Evolutionary conservation across 2,329 filamentous ascomycete genomes (phyloP), one percentile per base, ranked within the genome.

Genomic region (Phialocephala subalpina): DNA sequence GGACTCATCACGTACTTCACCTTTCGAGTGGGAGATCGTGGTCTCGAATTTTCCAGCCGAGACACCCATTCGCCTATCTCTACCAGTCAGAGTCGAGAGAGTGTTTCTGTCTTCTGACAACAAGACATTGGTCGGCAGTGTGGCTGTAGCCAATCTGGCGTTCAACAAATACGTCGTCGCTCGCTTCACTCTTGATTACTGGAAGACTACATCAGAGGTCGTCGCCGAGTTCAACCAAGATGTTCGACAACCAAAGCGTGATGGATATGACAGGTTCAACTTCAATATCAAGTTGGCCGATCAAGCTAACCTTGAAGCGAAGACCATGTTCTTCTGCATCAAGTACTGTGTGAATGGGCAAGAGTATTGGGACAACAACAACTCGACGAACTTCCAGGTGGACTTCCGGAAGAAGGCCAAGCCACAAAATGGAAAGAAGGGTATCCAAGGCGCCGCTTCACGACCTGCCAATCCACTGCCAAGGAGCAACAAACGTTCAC

Each of bases 191-290:
- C 86, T 97, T 56, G 96, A 99, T 78, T 96, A 97, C 81, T 99
- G 96, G 96, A 97, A 97, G 84, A 99, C 96, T 0, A 97, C 94
- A 0, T 99, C 96, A 0, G 96, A 99, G 77, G 92, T 98, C 1
- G 85, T 86, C 42, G 95, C 93, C n/a, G 94, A 97, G 74, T 99
- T 88, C 81, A 90, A 90, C 77, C 87, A 92, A 68, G 92, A 96
- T 79, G 86, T 95, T 55, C 87, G 89, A 52, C 87, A 88, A 33
- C 87, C 87, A 71, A 87, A 91, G 49, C 82, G 82, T 3, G 84
- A 91, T 72, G 89, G 90, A 57, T 90, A 91, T 73, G 96, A 99
- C 78, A 88, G 93, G 45, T 99, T 99, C 82, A 92, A 90, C 76
- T 99, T 99, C 80, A 93, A 89, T 78, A 97, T 99, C 82, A 95